Conservation (phyloP, 1,139 yeast genomes). For the Trichomonascaceae sp. region DNA sequence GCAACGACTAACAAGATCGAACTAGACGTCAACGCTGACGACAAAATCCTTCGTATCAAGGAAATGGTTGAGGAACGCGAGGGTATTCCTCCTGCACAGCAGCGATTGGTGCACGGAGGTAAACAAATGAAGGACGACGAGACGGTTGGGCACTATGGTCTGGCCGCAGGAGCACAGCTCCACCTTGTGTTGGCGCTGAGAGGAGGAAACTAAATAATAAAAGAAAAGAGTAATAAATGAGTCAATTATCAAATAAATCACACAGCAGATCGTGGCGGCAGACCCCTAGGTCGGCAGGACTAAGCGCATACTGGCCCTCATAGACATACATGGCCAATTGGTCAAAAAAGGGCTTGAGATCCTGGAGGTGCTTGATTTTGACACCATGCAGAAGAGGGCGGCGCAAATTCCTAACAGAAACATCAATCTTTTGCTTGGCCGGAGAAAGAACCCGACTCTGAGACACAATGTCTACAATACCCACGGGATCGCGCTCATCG, state of each 20-base stretch:
- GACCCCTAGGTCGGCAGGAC: slow-evolving; percentile 33
- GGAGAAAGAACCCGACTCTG: slow-evolving; percentile 11
- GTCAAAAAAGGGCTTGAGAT: slow-evolving; percentile 56
- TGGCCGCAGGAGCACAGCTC: slow-evolving; percentile 56
- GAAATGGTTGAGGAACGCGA: slow-evolving; percentile 94
- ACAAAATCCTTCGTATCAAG: slow-evolving; percentile 56
- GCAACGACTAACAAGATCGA: too few species aligned
- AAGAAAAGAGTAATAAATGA: not conserved
- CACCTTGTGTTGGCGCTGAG: slow-evolving; percentile 83
- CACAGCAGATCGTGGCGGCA: slow-evolving; percentile 42
- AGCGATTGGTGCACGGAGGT: slow-evolving; percentile 80
- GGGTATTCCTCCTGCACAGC: slow-evolving; percentile 96
- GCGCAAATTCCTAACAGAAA: slow-evolving; percentile 2
- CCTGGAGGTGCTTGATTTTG: slow-evolving; percentile 10
- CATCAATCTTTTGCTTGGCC: slow-evolving; percentile 9
- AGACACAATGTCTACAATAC: slow-evolving; percentile 29
- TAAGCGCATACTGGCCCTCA: slow-evolving; percentile 55
- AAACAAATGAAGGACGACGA: slow-evolving; percentile 48
- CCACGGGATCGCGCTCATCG: slow-evolving; percentile 25
- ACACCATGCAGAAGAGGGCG: slow-evolving; percentile 4
- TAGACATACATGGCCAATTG: slow-evolving; percentile 58
- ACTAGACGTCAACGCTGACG: not conserved
- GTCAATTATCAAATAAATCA: slow-evolving; percentile 34
- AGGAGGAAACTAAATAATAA: slow-evolving; percentile 41
- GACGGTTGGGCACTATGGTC: slow-evolving; percentile 34